Percentiles rank a stretch among this genome's conserved stretches.
Conservation (phyloP, 805 yeast species). For the Ogataea saltuana region DNA sequence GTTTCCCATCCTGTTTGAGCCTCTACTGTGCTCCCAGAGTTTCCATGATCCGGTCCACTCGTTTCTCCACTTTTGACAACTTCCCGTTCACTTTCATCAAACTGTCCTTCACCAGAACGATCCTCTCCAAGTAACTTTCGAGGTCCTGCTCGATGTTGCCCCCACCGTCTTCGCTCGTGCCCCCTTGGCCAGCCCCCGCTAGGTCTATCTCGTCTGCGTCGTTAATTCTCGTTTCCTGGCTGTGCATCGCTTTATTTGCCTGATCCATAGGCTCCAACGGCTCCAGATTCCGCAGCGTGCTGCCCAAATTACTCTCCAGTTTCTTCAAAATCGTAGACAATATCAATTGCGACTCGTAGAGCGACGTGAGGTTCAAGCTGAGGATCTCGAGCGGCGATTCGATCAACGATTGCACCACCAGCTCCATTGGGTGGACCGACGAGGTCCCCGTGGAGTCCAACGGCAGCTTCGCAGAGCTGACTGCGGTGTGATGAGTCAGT, state of each 20-base stretch:
- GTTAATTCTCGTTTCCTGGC: conserved; percentile 18
- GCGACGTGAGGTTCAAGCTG: conserved; percentile 49
- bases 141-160: conserved; percentile 10
- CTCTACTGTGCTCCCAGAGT: conserved; percentile 13
- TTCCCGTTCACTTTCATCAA: conserved; percentile 28
- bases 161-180: conserved; percentile 7
- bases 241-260: too few relatives aligned
- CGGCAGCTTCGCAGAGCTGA: background rate
- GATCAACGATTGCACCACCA: conserved; percentile 55
- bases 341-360: conserved; percentile 59
- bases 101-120: conserved; percentile 27
- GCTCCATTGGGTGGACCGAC: conserved; percentile 57
- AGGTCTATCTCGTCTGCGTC: conserved; percentile 18
- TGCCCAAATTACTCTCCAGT: conserved; percentile 37
- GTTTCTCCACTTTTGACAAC: conserved; percentile 39
- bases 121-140: conserved; percentile 27
- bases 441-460: conserved; percentile 2
- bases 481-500: conserved; percentile 15
- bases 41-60: conserved; percentile 33
- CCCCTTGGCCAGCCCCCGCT: too few relatives aligned
- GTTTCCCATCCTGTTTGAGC: too few relatives aligned
- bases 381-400: conserved; percentile 55
- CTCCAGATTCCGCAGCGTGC: conserved; percentile 15
- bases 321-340: conserved; percentile 49
- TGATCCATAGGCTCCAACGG: background rate